Conservation (phyloP, 1,139 yeast genomes). For the Zygosaccharomyces sapae region DNA sequence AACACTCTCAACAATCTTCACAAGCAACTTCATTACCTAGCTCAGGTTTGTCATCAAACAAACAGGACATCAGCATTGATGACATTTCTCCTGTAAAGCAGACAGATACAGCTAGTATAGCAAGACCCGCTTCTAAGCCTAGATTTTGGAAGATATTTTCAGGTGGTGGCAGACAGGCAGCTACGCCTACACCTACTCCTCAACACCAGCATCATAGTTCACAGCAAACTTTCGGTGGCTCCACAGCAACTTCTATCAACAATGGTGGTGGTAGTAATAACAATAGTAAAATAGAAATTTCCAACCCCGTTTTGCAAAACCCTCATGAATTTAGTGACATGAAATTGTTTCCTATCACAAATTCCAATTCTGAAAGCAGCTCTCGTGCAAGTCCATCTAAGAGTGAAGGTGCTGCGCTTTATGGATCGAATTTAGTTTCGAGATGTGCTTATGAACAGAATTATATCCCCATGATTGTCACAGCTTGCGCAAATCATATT, state of each 20-base stretch:
- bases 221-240: slow-evolving; percentile 19
- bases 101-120: slow-evolving; percentile 28
- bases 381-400: slow-evolving; percentile 15
- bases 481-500: slow-evolving; percentile 72
- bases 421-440: slow-evolving; percentile 46
- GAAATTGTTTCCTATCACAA: slow-evolving; percentile 29
- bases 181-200: slow-evolving; percentile 20
- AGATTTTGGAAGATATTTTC: slow-evolving; percentile 36
- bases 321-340: slow-evolving; percentile 36
- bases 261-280: slow-evolving; percentile 12
- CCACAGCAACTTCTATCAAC: slow-evolving; percentile 17
- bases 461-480: slow-evolving; percentile 63
- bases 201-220: slow-evolving; percentile 10
- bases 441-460: slow-evolving; percentile 59
- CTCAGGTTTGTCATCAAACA: slow-evolving; percentile 2
- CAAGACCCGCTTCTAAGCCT: slow-evolving; percentile 32
- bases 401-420: slow-evolving; percentile 19
- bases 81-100: slow-evolving; percentile 19
- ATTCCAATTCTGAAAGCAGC: slow-evolving; percentile 13
- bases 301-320: slow-evolving; percentile 37
- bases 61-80: slow-evolving; percentile 13
- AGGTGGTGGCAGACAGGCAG: slow-evolving; percentile 21
- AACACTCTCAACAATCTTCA: slow-evolving; percentile 1
- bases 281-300: slow-evolving; percentile 27
- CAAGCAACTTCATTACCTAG: not conserved